Evolutionary conservation across 306 rosid species (phyloP), one percentile per base, ranked within the genome.

Genomic region (Styphnolobium japonicum): DNA sequence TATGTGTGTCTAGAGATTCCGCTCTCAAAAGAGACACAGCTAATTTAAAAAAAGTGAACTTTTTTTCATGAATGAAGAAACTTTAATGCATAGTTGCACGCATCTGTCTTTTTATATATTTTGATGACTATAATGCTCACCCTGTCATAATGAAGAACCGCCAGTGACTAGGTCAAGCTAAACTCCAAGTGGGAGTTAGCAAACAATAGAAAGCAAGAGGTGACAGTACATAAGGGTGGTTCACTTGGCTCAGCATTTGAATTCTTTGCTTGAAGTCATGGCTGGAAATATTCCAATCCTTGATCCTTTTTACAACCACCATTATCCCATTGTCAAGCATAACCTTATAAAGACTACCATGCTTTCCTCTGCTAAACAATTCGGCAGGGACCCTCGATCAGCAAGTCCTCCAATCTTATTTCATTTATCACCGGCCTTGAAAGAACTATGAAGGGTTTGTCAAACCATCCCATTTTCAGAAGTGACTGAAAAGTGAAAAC

Each of bases 351-450:
- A 94, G 90, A 76, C 91, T 92, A 10, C 94, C 92, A 48, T 91
- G 58, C 57, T 79, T 85, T 49, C 98, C 98, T 82, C 95, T 88
- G 0, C 97, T 97, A 23, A 94, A 91, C 89, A 94, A 76, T 77
- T 94, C 95, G 0, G 97, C 97, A 43, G 97, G 94, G 16, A 97
- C 97, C 73, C 74, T 72, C n/a, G n/a, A n/a, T n/a, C n/a, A 94
- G 76, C 85, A 94, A 82, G 33, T 94, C 97, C 53, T 94, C 94
- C 52, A 92, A 83, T 70, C 66, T 89, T 58, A 94, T 22, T 25
- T 89, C 93, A 42, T 72, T 85, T 23, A 83, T 73, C 61, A 49
- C 82, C 0, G 93, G 81, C 72, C 81, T 87, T 46, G 92, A 79
- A 19, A 92, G 91, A 66, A 92, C 88, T 36, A 89, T 10, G n/a